Evolutionary conservation across 2,329 filamentous ascomycete genomes (phyloP).

Genomic region (Ophiostoma ulmi): DNA sequence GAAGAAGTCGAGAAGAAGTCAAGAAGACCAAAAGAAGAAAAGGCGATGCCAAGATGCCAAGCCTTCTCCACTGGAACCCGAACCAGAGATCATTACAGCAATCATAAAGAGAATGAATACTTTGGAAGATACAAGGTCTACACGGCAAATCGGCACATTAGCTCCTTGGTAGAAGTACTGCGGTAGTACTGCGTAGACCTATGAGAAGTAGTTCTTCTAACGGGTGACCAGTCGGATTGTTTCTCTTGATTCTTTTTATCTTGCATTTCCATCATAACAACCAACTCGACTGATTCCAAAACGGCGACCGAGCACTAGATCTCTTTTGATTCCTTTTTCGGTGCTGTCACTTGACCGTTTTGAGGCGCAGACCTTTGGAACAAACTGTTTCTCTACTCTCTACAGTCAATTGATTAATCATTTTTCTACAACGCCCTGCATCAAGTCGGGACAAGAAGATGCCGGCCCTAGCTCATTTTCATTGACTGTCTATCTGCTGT

Average conservation of each 20-base stretch:
- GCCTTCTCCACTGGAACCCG: background rate
- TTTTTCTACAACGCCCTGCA: slow-evolving; percentile 1
- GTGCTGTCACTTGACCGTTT: background rate
- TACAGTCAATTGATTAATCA: too few species aligned
- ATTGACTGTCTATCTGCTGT: background rate
- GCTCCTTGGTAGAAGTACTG: background rate
- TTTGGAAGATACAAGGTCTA: background rate
- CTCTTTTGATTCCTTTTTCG: background rate
- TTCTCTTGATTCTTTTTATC: too few species aligned
- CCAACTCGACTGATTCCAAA: background rate
- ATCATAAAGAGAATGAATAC: background rate
- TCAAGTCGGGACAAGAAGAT: slow-evolving; percentile 6
- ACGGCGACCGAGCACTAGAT: slow-evolving; percentile 6
- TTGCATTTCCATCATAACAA: too few species aligned
- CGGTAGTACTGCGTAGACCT: too few species aligned
- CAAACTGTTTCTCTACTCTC: background rate
- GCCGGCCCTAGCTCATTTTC: background rate
- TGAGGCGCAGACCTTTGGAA: background rate
- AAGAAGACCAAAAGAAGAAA: background rate
- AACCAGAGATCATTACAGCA: background rate
- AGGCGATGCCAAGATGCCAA: background rate
- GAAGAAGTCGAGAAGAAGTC: background rate
- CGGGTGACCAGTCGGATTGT: too few species aligned
- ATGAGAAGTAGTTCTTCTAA: too few species aligned
- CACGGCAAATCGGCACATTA: slow-evolving; percentile 1